Evolutionary conservation across 306 rosid genomes (phyloP).

Genomic region (Cyclanthera cordifolia): DNA sequence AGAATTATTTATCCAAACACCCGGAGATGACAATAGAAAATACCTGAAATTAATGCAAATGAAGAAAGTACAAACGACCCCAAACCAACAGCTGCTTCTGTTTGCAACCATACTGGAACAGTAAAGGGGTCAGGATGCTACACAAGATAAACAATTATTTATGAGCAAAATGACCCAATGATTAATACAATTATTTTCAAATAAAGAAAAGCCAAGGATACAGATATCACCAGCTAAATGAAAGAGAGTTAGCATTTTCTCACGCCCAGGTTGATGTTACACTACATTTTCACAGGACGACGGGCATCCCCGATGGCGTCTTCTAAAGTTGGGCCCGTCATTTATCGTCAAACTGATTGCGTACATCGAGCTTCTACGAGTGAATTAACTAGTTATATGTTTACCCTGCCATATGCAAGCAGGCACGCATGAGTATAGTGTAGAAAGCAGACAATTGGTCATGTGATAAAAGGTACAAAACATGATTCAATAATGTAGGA

Average conservation of each 20-base stretch:
- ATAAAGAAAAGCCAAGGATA: background rate
- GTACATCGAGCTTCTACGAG: background rate
- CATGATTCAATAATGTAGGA: background rate
- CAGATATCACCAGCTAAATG: background rate
- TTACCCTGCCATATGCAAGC: background rate
- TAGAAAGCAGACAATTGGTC: slow-evolving; percentile 2
- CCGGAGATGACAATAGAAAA: background rate
- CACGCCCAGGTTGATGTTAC: background rate
- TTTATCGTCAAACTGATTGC: too few relatives aligned
- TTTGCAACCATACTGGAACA: background rate
- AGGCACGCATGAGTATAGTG: background rate
- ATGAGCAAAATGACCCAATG: background rate
- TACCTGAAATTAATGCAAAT: too few relatives aligned
- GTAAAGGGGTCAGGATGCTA: background rate
- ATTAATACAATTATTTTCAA: background rate
- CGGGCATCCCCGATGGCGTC: background rate
- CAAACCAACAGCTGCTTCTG: slow-evolving; percentile 4
- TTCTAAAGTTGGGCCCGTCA: background rate
- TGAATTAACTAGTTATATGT: background rate
- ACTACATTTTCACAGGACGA: background rate
- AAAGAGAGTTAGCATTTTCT: slow-evolving; percentile 5
- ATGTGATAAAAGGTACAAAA: background rate
- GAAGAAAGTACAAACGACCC: background rate
- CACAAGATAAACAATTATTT: background rate
- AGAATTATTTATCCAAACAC: background rate